These are phyloP conservation scores for Apiotrichum veenhuisii DNA, from an alignment of 1,284 basidiomycete species.

Conservation along the genomic window DNA sequence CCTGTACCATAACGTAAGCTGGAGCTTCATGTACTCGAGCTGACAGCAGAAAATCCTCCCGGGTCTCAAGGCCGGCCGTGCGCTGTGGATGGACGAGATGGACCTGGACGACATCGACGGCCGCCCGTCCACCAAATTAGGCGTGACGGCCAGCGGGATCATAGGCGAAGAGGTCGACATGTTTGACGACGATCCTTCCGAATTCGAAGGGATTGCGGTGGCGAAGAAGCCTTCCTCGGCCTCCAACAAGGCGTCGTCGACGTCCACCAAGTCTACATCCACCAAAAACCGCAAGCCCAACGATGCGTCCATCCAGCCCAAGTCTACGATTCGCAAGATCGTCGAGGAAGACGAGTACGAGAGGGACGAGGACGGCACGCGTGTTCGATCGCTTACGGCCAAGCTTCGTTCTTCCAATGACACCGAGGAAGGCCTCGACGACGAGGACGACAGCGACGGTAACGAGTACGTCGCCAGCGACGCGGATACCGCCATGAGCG, in stretches of 20 bases:
- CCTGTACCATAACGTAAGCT: slow-evolving; percentile 33
- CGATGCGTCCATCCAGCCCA: too few relatives aligned
- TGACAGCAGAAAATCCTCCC: slow-evolving; percentile 29
- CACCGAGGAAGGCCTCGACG: background rate
- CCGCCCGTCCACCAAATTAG: background rate
- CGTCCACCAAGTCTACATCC: too few relatives aligned
- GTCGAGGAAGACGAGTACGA: too few relatives aligned
- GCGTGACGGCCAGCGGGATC: background rate
- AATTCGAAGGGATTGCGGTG: too few relatives aligned
- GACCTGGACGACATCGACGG: background rate
- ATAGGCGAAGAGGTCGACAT: background rate
- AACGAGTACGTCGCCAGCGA: background rate
- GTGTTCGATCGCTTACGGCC: too few relatives aligned
- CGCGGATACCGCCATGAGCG: background rate
- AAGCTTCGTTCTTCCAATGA: too few relatives aligned
- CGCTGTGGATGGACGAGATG: slow-evolving; percentile 19
- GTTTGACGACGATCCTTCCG: too few relatives aligned
- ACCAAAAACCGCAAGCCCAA: too few relatives aligned
- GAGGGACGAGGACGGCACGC: background rate
- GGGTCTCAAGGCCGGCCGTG: slow-evolving; percentile 22
- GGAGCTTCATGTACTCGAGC: too few relatives aligned
- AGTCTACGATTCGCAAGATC: too few relatives aligned
- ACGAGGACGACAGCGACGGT: background rate
- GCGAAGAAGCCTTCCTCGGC: too few relatives aligned
- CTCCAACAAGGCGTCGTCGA: too few relatives aligned